These are phyloP conservation scores for Tetrapisispora iriomotensis DNA, from an alignment of 805 yeast genomes.

Conservation along the genomic window DNA sequence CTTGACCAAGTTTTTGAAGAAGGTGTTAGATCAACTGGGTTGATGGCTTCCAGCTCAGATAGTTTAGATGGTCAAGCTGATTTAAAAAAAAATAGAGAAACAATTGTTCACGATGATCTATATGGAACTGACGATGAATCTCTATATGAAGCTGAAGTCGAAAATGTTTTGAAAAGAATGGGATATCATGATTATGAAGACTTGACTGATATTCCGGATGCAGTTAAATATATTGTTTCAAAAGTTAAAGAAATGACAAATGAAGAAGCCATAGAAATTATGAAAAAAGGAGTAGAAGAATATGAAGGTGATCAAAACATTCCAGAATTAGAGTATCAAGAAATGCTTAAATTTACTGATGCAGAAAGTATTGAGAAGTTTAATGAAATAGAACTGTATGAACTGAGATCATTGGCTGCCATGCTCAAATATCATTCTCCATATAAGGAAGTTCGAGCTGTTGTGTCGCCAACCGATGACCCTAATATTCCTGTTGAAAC, in stretches of 20 bases:
- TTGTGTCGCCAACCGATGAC: constrained; percentile 45
- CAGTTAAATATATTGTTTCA: constrained; percentile 33
- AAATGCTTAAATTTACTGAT: constrained; percentile 24
- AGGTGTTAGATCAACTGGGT: background rate
- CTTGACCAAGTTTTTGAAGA: no score
- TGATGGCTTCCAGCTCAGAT: background rate
- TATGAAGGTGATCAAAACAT: constrained; percentile 42
- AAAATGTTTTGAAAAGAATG: constrained; percentile 3
- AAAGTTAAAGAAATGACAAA: constrained; percentile 30
- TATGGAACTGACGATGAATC: constrained; percentile 1
- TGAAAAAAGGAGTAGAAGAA: constrained; percentile 32
- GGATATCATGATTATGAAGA: constrained; percentile 10
- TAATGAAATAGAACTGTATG: constrained; percentile 17
- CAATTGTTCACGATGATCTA: background rate
- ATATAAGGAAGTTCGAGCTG: constrained; percentile 59
- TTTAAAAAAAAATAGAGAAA: background rate
- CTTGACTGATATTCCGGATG: constrained; percentile 11
- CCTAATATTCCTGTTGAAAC: constrained; percentile 40
- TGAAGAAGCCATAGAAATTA: constrained; percentile 33
- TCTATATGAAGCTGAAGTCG: background rate
- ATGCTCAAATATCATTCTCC: constrained; percentile 40
- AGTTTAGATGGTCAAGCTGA: background rate
- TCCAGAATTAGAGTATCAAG: constrained; percentile 30
- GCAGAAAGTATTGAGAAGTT: constrained; percentile 16
- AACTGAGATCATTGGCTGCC: constrained; percentile 28